Evolutionary conservation across 2,329 filamentous ascomycete genomes (phyloP).

Genomic region (Chrysosporium keratinophilum): DNA sequence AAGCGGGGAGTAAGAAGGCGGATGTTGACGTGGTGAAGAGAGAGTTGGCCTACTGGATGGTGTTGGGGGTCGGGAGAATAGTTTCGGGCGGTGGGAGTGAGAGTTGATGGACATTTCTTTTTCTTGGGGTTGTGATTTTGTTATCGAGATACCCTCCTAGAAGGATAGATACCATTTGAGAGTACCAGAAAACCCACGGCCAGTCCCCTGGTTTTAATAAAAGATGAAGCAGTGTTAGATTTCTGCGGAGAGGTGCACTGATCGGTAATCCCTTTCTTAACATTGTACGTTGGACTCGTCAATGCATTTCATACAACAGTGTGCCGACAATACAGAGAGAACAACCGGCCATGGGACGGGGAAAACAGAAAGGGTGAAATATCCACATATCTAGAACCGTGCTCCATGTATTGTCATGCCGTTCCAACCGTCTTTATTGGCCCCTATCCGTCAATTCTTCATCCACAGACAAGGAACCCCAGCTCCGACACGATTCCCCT

Average conservation of each 20-base stretch:
- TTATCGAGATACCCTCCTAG: not conserved
- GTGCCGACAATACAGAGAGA: constrained; percentile 10
- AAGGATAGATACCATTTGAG: not conserved
- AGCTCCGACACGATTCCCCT: not conserved
- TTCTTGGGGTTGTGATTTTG: not conserved
- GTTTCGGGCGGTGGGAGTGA: constrained; percentile 3
- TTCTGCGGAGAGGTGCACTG: not conserved
- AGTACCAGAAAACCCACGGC: not conserved
- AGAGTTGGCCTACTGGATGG: constrained; percentile 93
- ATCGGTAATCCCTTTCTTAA: constrained; percentile 7
- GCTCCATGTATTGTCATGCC: constrained; percentile 11
- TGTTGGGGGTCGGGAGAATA: constrained; percentile 78
- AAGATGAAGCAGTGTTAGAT: not conserved
- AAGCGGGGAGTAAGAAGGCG: constrained; percentile 23
- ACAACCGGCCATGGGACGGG: constrained; percentile 6
- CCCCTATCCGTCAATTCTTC: constrained; percentile 4
- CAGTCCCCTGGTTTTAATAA: too few relatives aligned
- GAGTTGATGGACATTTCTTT: not conserved
- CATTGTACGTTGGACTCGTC: constrained; percentile 12
- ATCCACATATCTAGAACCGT: constrained; percentile 12
- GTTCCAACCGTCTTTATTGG: constrained; percentile 10
- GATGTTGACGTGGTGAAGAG: constrained; percentile 63
- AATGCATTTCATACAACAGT: constrained; percentile 10
- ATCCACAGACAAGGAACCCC: not conserved
- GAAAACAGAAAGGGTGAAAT: constrained; percentile 6